These are phyloP conservation scores for Ascochyta viciae-villosae DNA, from an alignment of 2,329 filamentous ascomycete species.

Conservation along the genomic window DNA sequence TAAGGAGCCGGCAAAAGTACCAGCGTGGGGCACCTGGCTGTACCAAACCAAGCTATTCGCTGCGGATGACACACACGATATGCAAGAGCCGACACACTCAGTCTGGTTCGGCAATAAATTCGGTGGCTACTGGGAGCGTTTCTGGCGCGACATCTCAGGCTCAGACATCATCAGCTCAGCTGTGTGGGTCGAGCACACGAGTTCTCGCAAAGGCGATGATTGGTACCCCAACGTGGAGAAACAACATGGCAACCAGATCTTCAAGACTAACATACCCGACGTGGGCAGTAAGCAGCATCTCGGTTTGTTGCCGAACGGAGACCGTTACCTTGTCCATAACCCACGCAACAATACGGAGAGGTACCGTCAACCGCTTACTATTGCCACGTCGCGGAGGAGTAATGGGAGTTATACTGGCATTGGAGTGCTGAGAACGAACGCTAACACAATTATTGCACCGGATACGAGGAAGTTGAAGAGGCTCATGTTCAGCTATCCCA, in stretches of 20 bases:
- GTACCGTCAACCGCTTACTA: constrained; percentile 18
- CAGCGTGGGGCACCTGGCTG: constrained; percentile 22
- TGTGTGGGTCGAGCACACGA: constrained; percentile 19
- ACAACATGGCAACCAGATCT: constrained; percentile 18
- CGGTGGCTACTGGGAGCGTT: constrained; percentile 20
- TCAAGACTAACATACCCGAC: constrained; percentile 21
- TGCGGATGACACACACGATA: constrained; percentile 17
- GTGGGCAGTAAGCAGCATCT: constrained; percentile 21
- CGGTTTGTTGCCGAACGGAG: constrained; percentile 12
- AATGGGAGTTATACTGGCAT: constrained; percentile 17
- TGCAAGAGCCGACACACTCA: constrained; percentile 22
- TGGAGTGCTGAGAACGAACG: constrained; percentile 21
- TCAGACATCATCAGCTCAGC: constrained; percentile 17
- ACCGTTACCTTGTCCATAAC: constrained; percentile 20
- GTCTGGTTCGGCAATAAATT: constrained; percentile 18
- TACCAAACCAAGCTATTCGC: constrained; percentile 22
- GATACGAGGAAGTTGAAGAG: constrained; percentile 21
- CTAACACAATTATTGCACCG: constrained; percentile 18
- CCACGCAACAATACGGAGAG: constrained; percentile 18
- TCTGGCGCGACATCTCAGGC: constrained; percentile 22
- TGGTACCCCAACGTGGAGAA: constrained; percentile 18
- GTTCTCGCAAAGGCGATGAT: constrained; percentile 3
- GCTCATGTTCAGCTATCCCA: constrained; percentile 22
- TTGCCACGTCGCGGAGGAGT: constrained; percentile 12
- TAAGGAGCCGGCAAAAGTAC: constrained; percentile 16